Evolutionary conservation across 768 basidiomycete genomes (phyloP).

Genomic region (Hortiboletus campestris): DNA sequence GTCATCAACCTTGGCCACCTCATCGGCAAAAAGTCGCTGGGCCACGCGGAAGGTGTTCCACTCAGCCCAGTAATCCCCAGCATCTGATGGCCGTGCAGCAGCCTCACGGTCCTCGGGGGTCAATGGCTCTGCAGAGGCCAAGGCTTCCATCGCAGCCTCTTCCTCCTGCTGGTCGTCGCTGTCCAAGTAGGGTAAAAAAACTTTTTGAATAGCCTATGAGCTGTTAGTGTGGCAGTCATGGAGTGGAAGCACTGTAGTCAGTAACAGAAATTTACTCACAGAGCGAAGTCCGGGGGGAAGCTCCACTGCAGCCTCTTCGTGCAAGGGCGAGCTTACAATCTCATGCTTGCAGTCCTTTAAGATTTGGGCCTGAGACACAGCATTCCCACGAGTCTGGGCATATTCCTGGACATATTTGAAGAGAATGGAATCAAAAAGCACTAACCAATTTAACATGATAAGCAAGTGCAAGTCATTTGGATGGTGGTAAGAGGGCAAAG

Average conservation of each 20-base stretch:
- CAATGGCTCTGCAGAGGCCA: background rate
- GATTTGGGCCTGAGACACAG: background rate
- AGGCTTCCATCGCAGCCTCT: background rate
- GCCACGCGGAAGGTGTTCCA: background rate
- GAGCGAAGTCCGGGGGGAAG: background rate
- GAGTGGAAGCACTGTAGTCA: too few relatives aligned
- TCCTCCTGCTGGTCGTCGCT: background rate
- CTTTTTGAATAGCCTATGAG: background rate
- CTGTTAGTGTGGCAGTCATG: background rate
- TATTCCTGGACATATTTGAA: background rate
- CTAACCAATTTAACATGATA: background rate
- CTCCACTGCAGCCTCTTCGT: background rate
- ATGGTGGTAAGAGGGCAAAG: too few relatives aligned
- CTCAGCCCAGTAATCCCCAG: background rate
- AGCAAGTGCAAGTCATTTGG: too few relatives aligned
- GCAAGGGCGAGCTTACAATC: background rate
- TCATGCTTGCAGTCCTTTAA: background rate
- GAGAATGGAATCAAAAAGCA: background rate
- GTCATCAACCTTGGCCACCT: background rate
- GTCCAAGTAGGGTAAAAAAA: background rate
- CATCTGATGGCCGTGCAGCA: background rate
- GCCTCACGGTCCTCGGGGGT: background rate
- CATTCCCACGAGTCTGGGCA: too few relatives aligned
- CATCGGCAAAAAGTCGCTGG: background rate
- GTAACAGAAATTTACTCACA: background rate